Evolutionary conservation across 306 rosid genomes (phyloP).

Genomic region (Fagus sylvatica): DNA sequence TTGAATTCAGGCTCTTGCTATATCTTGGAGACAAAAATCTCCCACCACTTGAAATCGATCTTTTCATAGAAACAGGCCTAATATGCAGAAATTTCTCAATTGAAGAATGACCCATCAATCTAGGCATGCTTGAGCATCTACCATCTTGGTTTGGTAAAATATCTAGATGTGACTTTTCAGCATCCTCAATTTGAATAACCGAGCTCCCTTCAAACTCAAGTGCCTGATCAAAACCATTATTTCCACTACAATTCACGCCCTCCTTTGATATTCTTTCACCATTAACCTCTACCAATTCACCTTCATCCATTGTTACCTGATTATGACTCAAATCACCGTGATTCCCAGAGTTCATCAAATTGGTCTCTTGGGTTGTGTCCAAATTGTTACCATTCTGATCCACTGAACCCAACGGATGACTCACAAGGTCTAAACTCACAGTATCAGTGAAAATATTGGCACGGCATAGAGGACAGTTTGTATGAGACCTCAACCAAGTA

Average conservation of each 20-base stretch:
- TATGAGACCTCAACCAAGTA: conserved; percentile 72
- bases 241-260: conserved; percentile 4
- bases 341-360: conserved; percentile 27
- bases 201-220: conserved; percentile 9
- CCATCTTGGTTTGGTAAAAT: conserved; percentile 16
- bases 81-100: conserved; percentile 43
- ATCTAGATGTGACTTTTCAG: conserved; percentile 3
- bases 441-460: conserved; percentile 41
- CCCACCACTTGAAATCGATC: conserved; percentile 46
- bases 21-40: conserved; percentile 36
- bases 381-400: conserved; percentile 29
- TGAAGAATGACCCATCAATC: conserved; percentile 36
- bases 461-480: conserved; percentile 74
- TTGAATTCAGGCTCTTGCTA: conserved; percentile 23
- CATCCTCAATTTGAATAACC: conserved; percentile 11
- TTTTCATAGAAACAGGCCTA: conserved; percentile 62
- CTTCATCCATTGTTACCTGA: conserved; percentile 31
- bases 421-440: conserved; percentile 6
- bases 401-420: conserved; percentile 15
- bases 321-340: conserved; percentile 32
- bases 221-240: neutral
- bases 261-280: conserved; percentile 33
- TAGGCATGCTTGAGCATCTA: conserved; percentile 7
- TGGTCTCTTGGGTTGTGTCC: conserved; percentile 35
- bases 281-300: conserved; percentile 26